These are phyloP conservation scores for Aaosphaeria arxii DNA, from an alignment of 2,329 filamentous ascomycete species.

Conservation along the genomic window DNA sequence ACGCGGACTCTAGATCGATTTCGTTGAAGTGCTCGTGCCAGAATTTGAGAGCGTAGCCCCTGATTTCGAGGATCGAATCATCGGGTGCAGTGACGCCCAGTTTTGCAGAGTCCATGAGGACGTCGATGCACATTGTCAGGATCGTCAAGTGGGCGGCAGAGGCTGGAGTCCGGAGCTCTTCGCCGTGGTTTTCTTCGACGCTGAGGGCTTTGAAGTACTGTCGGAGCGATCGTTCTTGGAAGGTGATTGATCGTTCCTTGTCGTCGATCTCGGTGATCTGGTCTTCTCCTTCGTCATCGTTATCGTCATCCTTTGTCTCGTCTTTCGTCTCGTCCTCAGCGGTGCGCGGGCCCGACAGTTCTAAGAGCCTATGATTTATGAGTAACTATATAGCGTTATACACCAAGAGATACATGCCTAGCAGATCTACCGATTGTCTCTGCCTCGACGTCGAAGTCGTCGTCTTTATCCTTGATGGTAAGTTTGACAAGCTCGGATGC, in stretches of 20 bases:
- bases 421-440: slow-evolving; percentile 18
- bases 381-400: not conserved
- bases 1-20: slow-evolving; percentile 5
- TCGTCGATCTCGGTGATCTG: slow-evolving; percentile 5
- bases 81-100: not conserved
- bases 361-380: slow-evolving; percentile 11
- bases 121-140: slow-evolving; percentile 8
- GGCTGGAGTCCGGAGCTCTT: slow-evolving; percentile 10
- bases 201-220: slow-evolving; percentile 16
- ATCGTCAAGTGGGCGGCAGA: slow-evolving; percentile 15
- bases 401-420: slow-evolving; percentile 4
- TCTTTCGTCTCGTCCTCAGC: slow-evolving; percentile 7
- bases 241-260: slow-evolving; percentile 8
- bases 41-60: slow-evolving; percentile 7
- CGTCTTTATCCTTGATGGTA: slow-evolving; percentile 7
- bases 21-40: slow-evolving; percentile 15
- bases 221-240: slow-evolving; percentile 19
- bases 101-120: slow-evolving; percentile 3
- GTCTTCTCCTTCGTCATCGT: slow-evolving; percentile 5
- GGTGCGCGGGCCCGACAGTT: slow-evolving; percentile 6
- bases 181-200: slow-evolving; percentile 8
- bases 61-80: not conserved
- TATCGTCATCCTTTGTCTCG: slow-evolving; percentile 10
- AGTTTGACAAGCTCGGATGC: slow-evolving; percentile 11
- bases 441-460: slow-evolving; percentile 13